Base-by-base conservation (phyloP, 495 filamentous ascomycete species). In the Aspergillus heteromorphus region DNA sequence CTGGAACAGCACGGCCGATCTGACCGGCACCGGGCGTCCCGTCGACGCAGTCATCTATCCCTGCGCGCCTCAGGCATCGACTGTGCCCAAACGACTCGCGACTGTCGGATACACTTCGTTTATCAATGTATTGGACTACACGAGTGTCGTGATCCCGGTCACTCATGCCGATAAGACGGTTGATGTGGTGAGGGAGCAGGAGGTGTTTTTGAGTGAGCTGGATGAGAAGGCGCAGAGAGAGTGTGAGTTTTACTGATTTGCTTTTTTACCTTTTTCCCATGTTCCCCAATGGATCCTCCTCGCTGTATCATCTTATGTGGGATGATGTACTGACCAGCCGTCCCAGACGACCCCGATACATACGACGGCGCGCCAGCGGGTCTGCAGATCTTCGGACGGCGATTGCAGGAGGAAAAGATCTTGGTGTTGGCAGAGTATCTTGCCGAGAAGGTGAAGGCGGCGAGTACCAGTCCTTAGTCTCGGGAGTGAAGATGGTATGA, bases 61-160 rank as follows among this genome's bases (percentile, higher is more conserved):
- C 14, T 40, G 68, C 25, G 75, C 75, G 17, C 65, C 73, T 14
- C 68, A 73, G 48, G 72, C 74, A 19, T 75, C 83, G 1, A 79
- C 79, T 0, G 69, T 78, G 27, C 79, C 76, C 1, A 60, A 64
- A 0, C 64, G 69, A 53, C 83, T 77, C 57, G 55, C 54, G 10
- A 70, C 80, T 54, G 72, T 76, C 41, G 82, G 74, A 4, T 87
- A 85, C 55, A 71, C 73, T 1, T 60, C 53, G 1, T 77, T 78
- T 53, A 68, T 83, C 19, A 86, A 85, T 61, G 25, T 78, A 8
- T 56, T 85, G 30, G 83, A 87, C 57, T 85, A 85, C 53, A 80
- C 76, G 18, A 67, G 71, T 21, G 74, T 82, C 2, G 70, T 76
- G n/a, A 59, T 87, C 47, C 83, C 83, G 2, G 81, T 87, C 4